These are phyloP conservation scores for Arthrocladium fulminans DNA, from an alignment of 2,329 filamentous ascomycete genomes.

Conservation along the genomic window DNA sequence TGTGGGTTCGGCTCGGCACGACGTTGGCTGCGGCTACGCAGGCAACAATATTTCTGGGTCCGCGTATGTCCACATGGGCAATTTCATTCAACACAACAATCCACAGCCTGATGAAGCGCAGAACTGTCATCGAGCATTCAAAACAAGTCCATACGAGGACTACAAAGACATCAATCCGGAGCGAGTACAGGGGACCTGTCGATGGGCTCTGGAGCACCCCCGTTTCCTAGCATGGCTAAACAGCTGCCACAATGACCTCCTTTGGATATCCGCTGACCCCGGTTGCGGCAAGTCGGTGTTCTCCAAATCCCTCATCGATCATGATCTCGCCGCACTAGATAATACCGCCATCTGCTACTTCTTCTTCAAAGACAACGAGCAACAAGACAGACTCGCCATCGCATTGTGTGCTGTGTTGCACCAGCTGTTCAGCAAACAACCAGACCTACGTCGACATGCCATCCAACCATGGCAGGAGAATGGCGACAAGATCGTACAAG, in stretches of 20 bases:
- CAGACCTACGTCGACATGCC: slow-evolving; percentile 20
- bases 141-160: slow-evolving; percentile 22
- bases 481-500: slow-evolving; percentile 5
- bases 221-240: slow-evolving; percentile 23
- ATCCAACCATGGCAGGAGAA: slow-evolving; percentile 5
- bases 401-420: slow-evolving; percentile 31
- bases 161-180: slow-evolving; percentile 28
- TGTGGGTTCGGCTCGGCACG: no score
- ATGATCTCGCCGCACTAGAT: slow-evolving; percentile 16
- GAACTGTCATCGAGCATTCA: slow-evolving; percentile 26
- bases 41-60: no score
- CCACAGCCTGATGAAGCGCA: neutral
- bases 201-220: slow-evolving; percentile 24
- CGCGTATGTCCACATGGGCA: no score
- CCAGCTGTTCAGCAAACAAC: slow-evolving; percentile 27
- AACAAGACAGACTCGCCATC: slow-evolving; percentile 24
- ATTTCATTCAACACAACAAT: no score
- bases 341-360: slow-evolving; percentile 26
- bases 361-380: slow-evolving; percentile 32
- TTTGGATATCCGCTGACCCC: slow-evolving; percentile 33
- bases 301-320: slow-evolving; percentile 27
- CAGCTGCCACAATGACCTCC: slow-evolving; percentile 22
- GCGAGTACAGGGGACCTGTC: slow-evolving; percentile 24
- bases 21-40: no score
- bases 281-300: slow-evolving; percentile 35